Conservation (phyloP, 2,329 filamentous ascomycete species). For the Cladophialophora exuberans region DNA sequence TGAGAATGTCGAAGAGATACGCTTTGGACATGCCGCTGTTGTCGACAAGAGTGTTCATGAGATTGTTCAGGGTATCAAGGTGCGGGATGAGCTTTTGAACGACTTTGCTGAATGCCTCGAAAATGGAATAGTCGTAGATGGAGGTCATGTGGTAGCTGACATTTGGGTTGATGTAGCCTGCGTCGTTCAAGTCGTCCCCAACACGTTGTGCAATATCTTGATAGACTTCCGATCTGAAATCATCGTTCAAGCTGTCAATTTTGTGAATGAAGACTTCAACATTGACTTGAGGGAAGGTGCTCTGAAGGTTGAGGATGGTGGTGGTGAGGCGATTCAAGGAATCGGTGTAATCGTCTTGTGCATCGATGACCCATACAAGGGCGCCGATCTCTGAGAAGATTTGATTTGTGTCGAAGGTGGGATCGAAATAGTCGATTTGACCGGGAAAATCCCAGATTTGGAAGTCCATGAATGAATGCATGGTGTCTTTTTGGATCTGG, state of each 20-base stretch:
- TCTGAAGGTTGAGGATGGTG: conserved; percentile 86
- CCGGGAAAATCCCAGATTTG: conserved; percentile 98
- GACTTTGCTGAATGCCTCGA: conserved; percentile 97
- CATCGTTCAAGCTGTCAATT: conserved; percentile 94
- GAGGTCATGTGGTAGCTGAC: conserved; percentile 95
- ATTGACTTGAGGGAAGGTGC: conserved; percentile 89
- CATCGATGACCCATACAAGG: conserved; percentile 97
- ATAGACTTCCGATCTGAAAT: conserved; percentile 94
- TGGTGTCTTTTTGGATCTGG: conserved; percentile 89
- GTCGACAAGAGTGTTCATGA: conserved; percentile 91
- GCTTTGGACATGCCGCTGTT: conserved; percentile 97
- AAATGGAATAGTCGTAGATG: conserved; percentile 98
- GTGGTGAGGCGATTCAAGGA: conserved; percentile 83
- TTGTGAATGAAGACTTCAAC: conserved; percentile 99
- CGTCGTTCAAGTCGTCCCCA: conserved; percentile 91
- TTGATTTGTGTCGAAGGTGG: conserved; percentile 78
- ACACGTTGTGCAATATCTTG: conserved; percentile 96
- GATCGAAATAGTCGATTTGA: conserved; percentile 89
- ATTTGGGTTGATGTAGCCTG: conserved; percentile 88
- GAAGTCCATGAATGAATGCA: conserved; percentile 99
- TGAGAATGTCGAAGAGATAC: conserved; percentile 95
- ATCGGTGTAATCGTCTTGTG: conserved; percentile 96
- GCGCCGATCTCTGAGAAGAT: conserved; percentile 95
- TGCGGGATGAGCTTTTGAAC: conserved; percentile 97
- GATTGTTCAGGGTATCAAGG: conserved; percentile 85